Conservation (phyloP, 352 stramenopile genomes). For the Pythium myriotylum region DNA sequence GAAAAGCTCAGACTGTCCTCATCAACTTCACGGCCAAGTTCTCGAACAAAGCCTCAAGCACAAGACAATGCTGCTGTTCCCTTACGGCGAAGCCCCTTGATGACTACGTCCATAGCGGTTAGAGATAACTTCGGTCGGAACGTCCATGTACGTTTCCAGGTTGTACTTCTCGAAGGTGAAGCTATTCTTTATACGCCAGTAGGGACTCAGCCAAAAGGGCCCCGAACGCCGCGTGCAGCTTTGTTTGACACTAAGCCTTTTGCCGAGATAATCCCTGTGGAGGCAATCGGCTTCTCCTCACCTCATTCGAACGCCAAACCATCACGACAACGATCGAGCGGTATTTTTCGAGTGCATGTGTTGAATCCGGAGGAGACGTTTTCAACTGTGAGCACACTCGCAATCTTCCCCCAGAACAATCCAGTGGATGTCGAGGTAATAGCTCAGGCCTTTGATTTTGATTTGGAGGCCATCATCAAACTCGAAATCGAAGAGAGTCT, state of each 20-base stretch:
- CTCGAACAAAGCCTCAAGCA: background rate
- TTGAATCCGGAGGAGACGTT: conserved; percentile 59
- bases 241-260: conserved; percentile 22
- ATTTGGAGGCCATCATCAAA: conserved; percentile 85
- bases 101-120: background rate
- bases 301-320: conserved; percentile 57
- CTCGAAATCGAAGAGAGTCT: conserved; percentile 36
- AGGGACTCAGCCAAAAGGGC: background rate
- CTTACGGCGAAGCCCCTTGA: background rate
- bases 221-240: conserved; percentile 16
- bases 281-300: background rate
- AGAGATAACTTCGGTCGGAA: conserved; percentile 15
- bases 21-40: no score
- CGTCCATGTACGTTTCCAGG: conserved; percentile 13
- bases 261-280: conserved; percentile 13
- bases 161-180: background rate
- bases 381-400: conserved; percentile 86
- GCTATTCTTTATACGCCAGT: no score
- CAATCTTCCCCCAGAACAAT: conserved; percentile 79
- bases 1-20: no score
- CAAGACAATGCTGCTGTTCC: background rate
- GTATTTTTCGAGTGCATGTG: conserved; percentile 53
- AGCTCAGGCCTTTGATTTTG: conserved; percentile 62
- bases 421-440: conserved; percentile 66
- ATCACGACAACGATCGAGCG: conserved; percentile 67